Evolutionary conservation across 2,329 filamentous ascomycete genomes (phyloP), one percentile per base, ranked within the genome.

Genomic region (Fusarium sp.): DNA sequence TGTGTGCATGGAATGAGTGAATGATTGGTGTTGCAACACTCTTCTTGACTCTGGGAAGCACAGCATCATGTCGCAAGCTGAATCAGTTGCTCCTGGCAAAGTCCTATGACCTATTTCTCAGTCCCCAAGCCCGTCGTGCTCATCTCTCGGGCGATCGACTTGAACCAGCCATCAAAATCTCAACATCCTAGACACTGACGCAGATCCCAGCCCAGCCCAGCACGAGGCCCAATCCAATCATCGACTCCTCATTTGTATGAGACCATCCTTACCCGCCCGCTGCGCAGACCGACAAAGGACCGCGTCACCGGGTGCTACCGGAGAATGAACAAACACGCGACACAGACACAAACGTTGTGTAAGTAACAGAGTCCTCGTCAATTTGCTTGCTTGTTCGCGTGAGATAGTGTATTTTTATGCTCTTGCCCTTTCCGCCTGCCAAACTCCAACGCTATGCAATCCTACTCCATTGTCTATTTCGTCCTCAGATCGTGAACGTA

Each of bases 401-500:
- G 63, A 4, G n/a, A 65, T 60, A 37, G 41, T 39, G 6, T 35
- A 31, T 54, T 14, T 31, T 41, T 16, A 31, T 31, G 62, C 10
- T 22, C 52, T 22, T 43, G 31, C 31, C 54, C 64, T 29, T 31
- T 27, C 59, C 16, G 41, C 64, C 65, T 39, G 6, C 29, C 60
- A 66, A 73, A 79, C 77, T 77, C 75, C 77, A 65, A 33, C 62
- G 75, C 76, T 76, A 78, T 79, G 76, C 67, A 64, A 52, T 27
- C 52, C 54, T 14, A 14, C 29, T 31, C 50, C 52, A 18, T 18
- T 4, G 29, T 69, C 77, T 75, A 73, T 73, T 79, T 76, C 10
- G 75, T 77, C 57, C 89, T 85, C 65, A 91, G 78, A 76, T 91
- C 89, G 33, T 88, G 83, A 8, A 91, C 84, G 54, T 87, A 84